Evolutionary conservation across 2,329 filamentous ascomycete genomes (phyloP).

Genomic region (Botrytis medusae): DNA sequence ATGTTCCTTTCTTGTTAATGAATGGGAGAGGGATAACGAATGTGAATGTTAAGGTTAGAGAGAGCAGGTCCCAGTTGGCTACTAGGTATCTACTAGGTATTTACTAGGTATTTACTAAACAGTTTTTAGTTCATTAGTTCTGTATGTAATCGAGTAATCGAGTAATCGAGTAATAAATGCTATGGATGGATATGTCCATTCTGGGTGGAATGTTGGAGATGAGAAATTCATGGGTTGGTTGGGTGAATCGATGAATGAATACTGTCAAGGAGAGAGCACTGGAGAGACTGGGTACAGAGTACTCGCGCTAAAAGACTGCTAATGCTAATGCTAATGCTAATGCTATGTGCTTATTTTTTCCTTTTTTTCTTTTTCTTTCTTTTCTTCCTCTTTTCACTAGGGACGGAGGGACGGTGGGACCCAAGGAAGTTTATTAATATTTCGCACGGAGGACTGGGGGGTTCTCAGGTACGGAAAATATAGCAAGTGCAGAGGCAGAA

Average conservation of each 20-base stretch:
- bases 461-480: no score
- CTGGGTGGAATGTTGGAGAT: neutral
- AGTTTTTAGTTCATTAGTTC: no score
- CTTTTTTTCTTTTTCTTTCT: neutral
- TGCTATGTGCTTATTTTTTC: no score
- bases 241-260: neutral
- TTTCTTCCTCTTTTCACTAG: neutral
- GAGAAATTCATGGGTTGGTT: conserved; percentile 14
- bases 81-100: neutral
- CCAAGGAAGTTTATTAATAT: neutral
- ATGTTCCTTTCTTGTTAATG: neutral
- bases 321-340: neutral
- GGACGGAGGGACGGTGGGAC: neutral
- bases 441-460: neutral
- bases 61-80: no score
- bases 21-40: neutral
- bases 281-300: neutral
- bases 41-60: neutral
- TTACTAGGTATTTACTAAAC: neutral
- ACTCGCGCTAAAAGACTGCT: no score
- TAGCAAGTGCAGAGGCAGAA: no score
- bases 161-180: no score
- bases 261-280: no score
- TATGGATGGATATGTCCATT: neutral
- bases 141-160: neutral